phyloP scores from a whole-genome alignment of 164 flowering plant genomes.

The Aristolochia fimbriata region DNA sequence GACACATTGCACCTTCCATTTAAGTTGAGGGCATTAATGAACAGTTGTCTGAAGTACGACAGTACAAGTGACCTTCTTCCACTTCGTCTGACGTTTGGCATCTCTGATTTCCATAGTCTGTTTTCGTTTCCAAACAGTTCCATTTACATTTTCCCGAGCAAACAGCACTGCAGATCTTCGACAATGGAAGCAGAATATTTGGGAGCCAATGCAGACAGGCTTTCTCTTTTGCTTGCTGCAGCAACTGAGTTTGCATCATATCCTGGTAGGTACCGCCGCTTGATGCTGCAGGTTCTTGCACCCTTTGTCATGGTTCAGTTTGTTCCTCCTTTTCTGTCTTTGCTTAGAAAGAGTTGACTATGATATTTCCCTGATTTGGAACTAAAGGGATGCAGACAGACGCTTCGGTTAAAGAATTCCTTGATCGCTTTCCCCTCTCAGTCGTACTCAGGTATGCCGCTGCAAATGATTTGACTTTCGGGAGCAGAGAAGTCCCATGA shows the following conservation, averaged over 20 bases:
- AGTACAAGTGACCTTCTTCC: too few relatives aligned
- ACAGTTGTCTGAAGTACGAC: too few relatives aligned
- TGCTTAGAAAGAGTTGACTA: background rate
- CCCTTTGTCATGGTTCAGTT: background rate
- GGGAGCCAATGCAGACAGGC: background rate
- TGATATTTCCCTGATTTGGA: background rate
- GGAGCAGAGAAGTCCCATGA: too few relatives aligned
- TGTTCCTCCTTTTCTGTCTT: background rate
- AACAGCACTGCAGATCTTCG: too few relatives aligned
- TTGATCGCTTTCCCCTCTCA: constrained; percentile 63
- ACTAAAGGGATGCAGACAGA: constrained; percentile 46
- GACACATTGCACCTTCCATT: too few relatives aligned
- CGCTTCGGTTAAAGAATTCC: constrained; percentile 47
- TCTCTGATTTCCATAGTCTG: too few relatives aligned
- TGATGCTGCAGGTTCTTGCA: background rate
- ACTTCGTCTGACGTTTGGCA: too few relatives aligned
- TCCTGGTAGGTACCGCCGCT: constrained; percentile 33
- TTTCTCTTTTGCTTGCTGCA: constrained; percentile 36
- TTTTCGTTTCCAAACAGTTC: too few relatives aligned
- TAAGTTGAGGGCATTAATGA: too few relatives aligned
- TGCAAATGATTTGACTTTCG: too few relatives aligned
- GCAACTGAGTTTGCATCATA: constrained; percentile 60
- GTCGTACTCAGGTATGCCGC: constrained; percentile 42
- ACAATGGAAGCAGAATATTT: too few relatives aligned
- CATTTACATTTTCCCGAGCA: too few relatives aligned